Evolutionary conservation across 345 rosid genomes (phyloP).

Genomic region (Leavenworthia alabamica): DNA sequence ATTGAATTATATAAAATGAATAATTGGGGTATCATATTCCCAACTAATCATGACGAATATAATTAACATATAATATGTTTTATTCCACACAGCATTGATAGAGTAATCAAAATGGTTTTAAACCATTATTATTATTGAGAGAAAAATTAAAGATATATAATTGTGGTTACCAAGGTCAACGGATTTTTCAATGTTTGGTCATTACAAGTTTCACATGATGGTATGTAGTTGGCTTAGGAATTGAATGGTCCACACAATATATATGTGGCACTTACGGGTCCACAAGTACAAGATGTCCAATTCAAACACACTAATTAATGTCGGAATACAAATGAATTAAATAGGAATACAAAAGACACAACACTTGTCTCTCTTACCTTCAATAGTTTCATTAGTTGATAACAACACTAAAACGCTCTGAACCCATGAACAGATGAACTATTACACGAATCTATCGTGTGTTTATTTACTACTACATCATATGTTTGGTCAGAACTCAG

Average conservation of each 20-base stretch:
- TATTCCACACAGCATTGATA: constrained; percentile 6
- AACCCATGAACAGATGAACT: constrained; percentile 9
- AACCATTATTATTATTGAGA: neutral
- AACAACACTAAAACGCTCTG: constrained; percentile 21
- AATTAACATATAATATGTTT: constrained; percentile 14
- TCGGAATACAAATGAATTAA: neutral
- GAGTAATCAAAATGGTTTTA: constrained; percentile 5
- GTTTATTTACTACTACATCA: neutral
- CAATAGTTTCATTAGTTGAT: constrained; percentile 11
- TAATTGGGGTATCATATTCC: constrained; percentile 31
- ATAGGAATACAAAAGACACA: constrained; percentile 13
- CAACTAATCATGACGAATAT: constrained; percentile 27
- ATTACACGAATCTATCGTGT: constrained; percentile 18
- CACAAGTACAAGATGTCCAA: constrained; percentile 15
- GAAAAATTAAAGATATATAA: neutral
- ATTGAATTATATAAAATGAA: constrained; percentile 10
- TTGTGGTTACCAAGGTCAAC: neutral
- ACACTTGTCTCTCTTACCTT: constrained; percentile 23
- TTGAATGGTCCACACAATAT: constrained; percentile 5
- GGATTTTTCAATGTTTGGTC: neutral
- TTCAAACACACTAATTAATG: constrained; percentile 16
- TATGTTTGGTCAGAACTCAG: constrained; percentile 14
- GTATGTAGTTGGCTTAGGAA: constrained; percentile 7
- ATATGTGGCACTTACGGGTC: constrained; percentile 25
- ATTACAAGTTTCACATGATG: neutral